These are phyloP conservation scores for Pholiota adiposa DNA, from an alignment of 1,284 basidiomycete species.

Conservation along the genomic window DNA sequence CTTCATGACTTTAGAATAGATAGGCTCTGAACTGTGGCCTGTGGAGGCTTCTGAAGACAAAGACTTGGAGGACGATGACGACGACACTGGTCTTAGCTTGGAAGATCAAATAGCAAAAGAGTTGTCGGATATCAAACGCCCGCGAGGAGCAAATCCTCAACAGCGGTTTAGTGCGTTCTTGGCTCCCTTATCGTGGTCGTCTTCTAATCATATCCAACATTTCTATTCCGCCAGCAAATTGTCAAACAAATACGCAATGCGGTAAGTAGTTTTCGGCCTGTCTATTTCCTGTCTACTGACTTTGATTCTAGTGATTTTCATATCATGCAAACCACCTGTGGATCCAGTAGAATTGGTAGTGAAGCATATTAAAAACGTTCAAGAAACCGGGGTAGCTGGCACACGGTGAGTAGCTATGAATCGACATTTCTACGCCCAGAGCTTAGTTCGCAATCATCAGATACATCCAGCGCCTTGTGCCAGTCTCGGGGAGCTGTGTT, in stretches of 20 bases:
- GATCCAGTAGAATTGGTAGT: conserved; percentile 77
- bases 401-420: conserved; percentile 54
- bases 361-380: conserved; percentile 64
- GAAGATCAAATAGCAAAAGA: conserved; percentile 76
- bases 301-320: conserved; percentile 65
- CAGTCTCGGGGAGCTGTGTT: conserved; percentile 66
- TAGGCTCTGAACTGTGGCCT: conserved; percentile 76
- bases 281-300: not conserved
- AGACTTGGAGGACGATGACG: conserved; percentile 33
- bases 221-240: conserved; percentile 53
- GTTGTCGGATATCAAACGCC: conserved; percentile 68
- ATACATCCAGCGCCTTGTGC: conserved; percentile 70
- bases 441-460: conserved; percentile 38
- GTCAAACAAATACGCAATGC: conserved; percentile 77
- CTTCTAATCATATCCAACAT: not conserved
- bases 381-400: conserved; percentile 62
- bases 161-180: conserved; percentile 62
- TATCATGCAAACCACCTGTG: conserved; percentile 75
- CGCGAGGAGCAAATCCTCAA: conserved; percentile 47
- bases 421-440: not conserved
- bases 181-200: not conserved
- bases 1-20: conserved; percentile 50
- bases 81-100: conserved; percentile 49
- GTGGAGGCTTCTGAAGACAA: conserved; percentile 29
- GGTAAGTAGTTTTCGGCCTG: conserved; percentile 44